Conservation (phyloP, 2,329 filamentous ascomycete species). For the Fusarium proliferatum region DNA sequence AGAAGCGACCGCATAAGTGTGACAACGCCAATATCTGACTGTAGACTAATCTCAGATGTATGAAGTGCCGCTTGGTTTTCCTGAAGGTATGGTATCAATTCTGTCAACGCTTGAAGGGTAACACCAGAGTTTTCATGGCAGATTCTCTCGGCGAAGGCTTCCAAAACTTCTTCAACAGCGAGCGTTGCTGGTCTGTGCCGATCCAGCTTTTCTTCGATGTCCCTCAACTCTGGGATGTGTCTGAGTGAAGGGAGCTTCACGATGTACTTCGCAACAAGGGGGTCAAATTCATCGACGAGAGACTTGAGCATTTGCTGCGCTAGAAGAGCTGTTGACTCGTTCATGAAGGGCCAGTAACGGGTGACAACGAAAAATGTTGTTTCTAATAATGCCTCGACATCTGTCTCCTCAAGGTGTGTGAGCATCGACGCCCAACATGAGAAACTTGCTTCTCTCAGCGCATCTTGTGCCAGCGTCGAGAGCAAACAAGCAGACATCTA, state of each 20-base stretch:
- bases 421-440: conserved; percentile 87
- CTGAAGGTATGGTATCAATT: conserved; percentile 79
- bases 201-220: conserved; percentile 74
- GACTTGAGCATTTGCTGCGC: conserved; percentile 72
- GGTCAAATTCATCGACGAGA: conserved; percentile 72
- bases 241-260: conserved; percentile 82
- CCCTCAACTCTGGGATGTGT: conserved; percentile 74
- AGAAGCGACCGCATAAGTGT: conserved; percentile 81
- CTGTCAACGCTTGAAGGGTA: conserved; percentile 81
- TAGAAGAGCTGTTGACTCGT: conserved; percentile 66
- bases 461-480: conserved; percentile 79
- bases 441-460: conserved; percentile 83
- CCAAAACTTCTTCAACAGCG: conserved; percentile 68
- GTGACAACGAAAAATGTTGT: conserved; percentile 90
- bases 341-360: conserved; percentile 80
- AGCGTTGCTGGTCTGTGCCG: conserved; percentile 65
- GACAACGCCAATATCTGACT: conserved; percentile 80
- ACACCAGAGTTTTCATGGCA: conserved; percentile 88
- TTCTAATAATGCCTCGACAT: conserved; percentile 83
- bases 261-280: conserved; percentile 73
- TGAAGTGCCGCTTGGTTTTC: conserved; percentile 82
- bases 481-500: conserved; percentile 93
- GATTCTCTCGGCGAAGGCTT: conserved; percentile 78
- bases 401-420: conserved; percentile 77
- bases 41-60: conserved; percentile 82